Base-by-base conservation (phyloP, 345 rosid species). In the Rhizophora mangle region DNA sequence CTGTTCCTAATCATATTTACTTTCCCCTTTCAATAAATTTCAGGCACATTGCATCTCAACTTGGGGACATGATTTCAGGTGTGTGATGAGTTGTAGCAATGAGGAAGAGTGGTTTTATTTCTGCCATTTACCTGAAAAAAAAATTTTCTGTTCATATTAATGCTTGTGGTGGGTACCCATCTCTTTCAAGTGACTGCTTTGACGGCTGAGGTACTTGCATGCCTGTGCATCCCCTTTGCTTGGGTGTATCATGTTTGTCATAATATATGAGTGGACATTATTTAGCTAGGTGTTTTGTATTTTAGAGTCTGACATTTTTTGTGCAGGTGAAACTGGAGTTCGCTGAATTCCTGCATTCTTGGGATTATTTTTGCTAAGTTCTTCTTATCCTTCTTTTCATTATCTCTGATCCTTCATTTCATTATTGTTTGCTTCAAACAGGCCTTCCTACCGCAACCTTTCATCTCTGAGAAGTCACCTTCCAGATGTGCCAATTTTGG, bases 21-120 rank as follows among this genome's bases (percentile, higher is more conserved):
- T 67, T 64, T 10, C 62, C 31, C 32, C 58, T 39, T 31, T 76
- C 32, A 75, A 49, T 68, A 74, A 72, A 75, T 85, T 58, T 60
- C 90, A 95, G 96, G 97, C 97, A 65, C 99, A 95, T 71, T 95
- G 97, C 82, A 88, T 94, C 82, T 94, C 99, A 68, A 76, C 93
- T 16, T 95, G 99, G 99, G 97, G 99, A 70, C 97, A 95, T 70
- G 96, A 95, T 82, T 95, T 95, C 88, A 95, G 98, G 98, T 89
- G 80, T 58, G 83, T 78, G 26, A 57, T 64, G 67, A 11, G 59
- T 82, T 73, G 36, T 31, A 64, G 21, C 58, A 65, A 46, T 72
- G 26, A 72, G 62, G 21, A 21, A 63, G 54, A 16, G 29, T 19
- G 62, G 51, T 6, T 15, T 53, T 24, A 54, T 7, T n/a, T 54